These are phyloP conservation scores for Xerocomus cyaneibrunnescens DNA, from an alignment of 1,284 basidiomycete genomes.

Conservation along the genomic window DNA sequence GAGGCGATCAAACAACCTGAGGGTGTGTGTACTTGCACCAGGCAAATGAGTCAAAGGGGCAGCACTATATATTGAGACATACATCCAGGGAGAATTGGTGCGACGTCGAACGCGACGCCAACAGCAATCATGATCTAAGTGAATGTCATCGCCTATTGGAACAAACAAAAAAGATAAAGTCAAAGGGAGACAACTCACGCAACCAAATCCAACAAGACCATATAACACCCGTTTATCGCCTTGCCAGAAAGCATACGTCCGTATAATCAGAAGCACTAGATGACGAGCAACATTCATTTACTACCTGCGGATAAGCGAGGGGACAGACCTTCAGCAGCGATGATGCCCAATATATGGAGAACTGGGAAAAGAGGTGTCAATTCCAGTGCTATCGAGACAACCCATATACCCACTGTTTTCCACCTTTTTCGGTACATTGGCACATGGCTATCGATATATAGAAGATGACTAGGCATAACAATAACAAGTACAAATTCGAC, in stretches of 20 bases:
- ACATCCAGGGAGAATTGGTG: not conserved
- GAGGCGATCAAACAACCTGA: not conserved
- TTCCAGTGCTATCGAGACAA: not conserved
- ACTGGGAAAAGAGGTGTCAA: conserved; percentile 6
- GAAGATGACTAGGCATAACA: not conserved
- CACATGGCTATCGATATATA: not conserved
- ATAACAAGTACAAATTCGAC: not conserved
- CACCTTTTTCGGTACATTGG: not conserved
- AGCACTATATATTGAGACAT: not conserved
- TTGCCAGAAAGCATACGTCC: conserved; percentile 26
- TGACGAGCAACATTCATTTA: not conserved
- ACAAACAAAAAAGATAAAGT: not conserved
- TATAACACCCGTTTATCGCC: conserved; percentile 13
- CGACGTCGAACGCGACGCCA: not conserved
- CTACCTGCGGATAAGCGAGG: not conserved
- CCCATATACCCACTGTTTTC: conserved; percentile 7
- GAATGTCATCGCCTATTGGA: not conserved
- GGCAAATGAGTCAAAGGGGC: too few relatives aligned
- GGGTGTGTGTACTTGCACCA: not conserved
- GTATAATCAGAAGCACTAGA: conserved; percentile 20
- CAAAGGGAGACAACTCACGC: not conserved
- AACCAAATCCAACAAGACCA: conserved; percentile 9
- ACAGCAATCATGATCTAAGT: conserved; percentile 1
- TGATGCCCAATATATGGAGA: conserved; percentile 16
- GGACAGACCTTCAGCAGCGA: conserved; percentile 15